These are phyloP conservation scores for Cercospora nicotianae DNA, from an alignment of 2,329 filamentous ascomycete species.

Conservation along the genomic window DNA sequence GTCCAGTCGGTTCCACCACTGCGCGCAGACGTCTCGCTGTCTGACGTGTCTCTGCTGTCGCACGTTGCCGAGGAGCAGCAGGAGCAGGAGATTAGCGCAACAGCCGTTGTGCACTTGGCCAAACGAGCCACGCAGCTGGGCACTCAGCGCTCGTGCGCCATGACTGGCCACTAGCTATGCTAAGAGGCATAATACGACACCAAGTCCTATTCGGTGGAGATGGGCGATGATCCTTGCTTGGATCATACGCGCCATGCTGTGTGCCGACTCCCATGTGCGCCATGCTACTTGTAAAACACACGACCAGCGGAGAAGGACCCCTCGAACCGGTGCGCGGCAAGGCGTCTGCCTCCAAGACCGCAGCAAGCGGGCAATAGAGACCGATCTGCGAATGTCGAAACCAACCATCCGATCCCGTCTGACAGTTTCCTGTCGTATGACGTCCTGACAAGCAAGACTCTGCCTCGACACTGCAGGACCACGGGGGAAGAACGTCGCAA, in stretches of 20 bases:
- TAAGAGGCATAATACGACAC: not conserved
- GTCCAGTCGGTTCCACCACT: too few relatives aligned
- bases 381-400: too few relatives aligned
- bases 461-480: too few relatives aligned
- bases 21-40: too few relatives aligned
- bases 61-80: not conserved
- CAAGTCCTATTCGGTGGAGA: not conserved
- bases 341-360: too few relatives aligned
- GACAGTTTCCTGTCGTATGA: too few relatives aligned
- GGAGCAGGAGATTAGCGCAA: not conserved
- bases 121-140: constrained; percentile 1
- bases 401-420: too few relatives aligned
- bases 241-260: not conserved
- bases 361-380: too few relatives aligned
- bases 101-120: not conserved
- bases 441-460: too few relatives aligned
- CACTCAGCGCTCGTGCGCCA: not conserved
- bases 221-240: constrained; percentile 7
- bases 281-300: not conserved
- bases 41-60: not conserved
- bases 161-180: not conserved
- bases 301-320: not conserved
- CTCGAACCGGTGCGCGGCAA: too few relatives aligned
- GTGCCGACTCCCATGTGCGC: not conserved
- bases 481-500: too few relatives aligned